phyloP scores from a whole-genome alignment of 108 stramenopile genomes.

The Aurantiochytrium sp. region DNA sequence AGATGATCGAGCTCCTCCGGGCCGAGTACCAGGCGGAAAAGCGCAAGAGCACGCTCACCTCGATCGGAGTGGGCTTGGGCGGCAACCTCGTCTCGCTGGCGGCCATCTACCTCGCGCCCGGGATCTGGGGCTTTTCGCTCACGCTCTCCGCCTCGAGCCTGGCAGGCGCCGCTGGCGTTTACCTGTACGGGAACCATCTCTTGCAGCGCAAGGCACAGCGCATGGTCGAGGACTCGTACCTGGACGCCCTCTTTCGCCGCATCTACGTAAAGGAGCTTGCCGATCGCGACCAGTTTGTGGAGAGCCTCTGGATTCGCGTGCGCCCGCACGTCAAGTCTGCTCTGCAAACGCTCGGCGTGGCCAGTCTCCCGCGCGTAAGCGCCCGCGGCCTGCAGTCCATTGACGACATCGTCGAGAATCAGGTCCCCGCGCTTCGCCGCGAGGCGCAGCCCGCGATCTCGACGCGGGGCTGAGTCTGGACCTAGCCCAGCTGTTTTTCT shows the following conservation, averaged over 20 bases:
- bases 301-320: constrained; percentile 34
- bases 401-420: not conserved
- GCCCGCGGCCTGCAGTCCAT: not conserved
- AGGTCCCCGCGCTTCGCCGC: constrained; percentile 37
- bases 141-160: not conserved
- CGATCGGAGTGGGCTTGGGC: not conserved
- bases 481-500: too few species aligned
- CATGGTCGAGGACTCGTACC: not conserved
- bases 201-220: not conserved
- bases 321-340: not conserved
- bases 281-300: constrained; percentile 38
- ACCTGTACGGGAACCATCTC: not conserved
- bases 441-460: not conserved
- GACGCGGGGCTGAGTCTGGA: not conserved
- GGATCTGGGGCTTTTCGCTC: not conserved
- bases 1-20: constrained; percentile 59
- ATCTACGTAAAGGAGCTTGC: not conserved
- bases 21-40: not conserved
- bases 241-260: constrained; percentile 32
- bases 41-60: not conserved
- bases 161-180: constrained; percentile 28
- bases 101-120: not conserved
- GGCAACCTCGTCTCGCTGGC: constrained; percentile 13
- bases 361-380: not conserved
- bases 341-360: not conserved